Conservation (phyloP, 2,329 filamentous ascomycete genomes). For the Chaetomium olivaceum region DNA sequence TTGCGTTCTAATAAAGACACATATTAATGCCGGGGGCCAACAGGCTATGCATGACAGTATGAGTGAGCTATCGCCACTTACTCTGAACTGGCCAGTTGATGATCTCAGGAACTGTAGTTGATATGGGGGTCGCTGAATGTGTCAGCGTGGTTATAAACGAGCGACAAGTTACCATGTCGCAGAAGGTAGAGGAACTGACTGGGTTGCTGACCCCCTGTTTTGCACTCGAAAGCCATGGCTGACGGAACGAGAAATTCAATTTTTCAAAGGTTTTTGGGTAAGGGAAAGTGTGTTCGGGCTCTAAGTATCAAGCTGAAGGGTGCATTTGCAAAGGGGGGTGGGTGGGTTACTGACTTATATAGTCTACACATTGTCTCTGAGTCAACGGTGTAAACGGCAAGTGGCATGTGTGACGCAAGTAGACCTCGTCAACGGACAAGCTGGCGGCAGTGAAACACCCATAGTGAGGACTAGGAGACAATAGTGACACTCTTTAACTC, state of each 20-base stretch:
- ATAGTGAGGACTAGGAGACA: not conserved
- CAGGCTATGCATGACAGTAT: no score
- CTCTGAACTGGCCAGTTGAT: slow-evolving; percentile 14
- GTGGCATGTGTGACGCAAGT: not conserved
- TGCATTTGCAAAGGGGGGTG: no score
- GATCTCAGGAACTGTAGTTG: not conserved
- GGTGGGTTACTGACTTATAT: not conserved
- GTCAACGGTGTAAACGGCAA: not conserved
- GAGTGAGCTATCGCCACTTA: not conserved
- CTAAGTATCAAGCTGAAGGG: no score
- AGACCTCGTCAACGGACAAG: not conserved
- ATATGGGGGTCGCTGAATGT: not conserved
- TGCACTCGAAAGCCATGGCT: not conserved
- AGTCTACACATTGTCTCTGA: not conserved
- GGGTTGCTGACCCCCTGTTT: not conserved
- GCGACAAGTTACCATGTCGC: not conserved
- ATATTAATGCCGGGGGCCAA: no score
- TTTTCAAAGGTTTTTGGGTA: no score
- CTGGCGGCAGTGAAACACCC: not conserved
- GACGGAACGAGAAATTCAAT: no score
- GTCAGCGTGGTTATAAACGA: not conserved
- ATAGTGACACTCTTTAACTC: not conserved
- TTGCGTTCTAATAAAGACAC: not conserved
- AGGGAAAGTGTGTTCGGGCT: no score
- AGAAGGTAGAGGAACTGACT: not conserved